Evolutionary conservation across 257 asterid genomes (phyloP).

Genomic region (Agastache rugosa): DNA sequence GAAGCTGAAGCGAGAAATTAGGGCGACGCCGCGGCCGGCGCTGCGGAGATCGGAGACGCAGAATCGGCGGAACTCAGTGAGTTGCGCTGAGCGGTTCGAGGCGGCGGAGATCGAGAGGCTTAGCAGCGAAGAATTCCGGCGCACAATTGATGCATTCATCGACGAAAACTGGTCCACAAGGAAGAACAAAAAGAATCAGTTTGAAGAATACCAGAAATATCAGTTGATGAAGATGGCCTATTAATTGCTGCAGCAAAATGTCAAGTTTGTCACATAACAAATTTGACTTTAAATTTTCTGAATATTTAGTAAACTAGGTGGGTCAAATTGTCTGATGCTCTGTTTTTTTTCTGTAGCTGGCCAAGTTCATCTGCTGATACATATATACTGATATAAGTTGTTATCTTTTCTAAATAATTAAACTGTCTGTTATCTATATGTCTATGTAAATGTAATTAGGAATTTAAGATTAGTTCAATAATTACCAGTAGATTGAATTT

Average conservation of each 20-base stretch:
- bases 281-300: not conserved
- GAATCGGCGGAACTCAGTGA: slow-evolving; percentile 32
- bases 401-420: too few relatives aligned
- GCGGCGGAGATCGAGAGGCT: slow-evolving; percentile 58
- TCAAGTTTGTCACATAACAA: not conserved
- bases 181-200: slow-evolving; percentile 27
- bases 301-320: slow-evolving; percentile 30
- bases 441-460: too few relatives aligned
- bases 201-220: slow-evolving; percentile 30
- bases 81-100: slow-evolving; percentile 22
- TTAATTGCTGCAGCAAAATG: not conserved
- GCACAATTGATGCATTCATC: slow-evolving; percentile 71
- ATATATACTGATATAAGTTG: not conserved
- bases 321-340: slow-evolving; percentile 39
- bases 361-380: slow-evolving; percentile 10
- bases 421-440: not conserved
- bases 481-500: not conserved
- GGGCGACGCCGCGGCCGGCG: slow-evolving; percentile 50
- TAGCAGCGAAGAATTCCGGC: slow-evolving; percentile 77
- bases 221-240: slow-evolving; percentile 24
- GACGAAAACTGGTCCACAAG: slow-evolving; percentile 53
- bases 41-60: slow-evolving; percentile 70
- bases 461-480: not conserved
- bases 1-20: slow-evolving; percentile 63
- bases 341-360: slow-evolving; percentile 39